These are phyloP conservation scores for Bipolaris oryzae DNA, from an alignment of 2,329 filamentous ascomycete species.

Conservation along the genomic window DNA sequence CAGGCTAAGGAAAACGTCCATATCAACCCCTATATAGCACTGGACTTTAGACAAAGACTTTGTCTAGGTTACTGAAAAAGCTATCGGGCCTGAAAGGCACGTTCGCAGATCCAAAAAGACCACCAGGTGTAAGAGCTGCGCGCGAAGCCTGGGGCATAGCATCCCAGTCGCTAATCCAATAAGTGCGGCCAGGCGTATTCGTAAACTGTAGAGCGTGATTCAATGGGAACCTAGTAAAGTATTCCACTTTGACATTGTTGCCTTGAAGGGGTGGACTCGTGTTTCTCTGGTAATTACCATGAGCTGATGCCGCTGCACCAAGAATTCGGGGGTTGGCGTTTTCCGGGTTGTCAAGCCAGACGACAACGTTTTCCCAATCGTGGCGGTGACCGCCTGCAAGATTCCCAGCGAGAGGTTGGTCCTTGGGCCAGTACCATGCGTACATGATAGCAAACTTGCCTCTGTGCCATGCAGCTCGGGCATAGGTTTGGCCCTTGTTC, in stretches of 20 bases:
- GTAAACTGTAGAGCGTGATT: conserved; percentile 1
- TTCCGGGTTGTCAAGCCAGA: neutral
- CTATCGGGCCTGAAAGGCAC: neutral
- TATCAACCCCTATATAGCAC: too few relatives aligned
- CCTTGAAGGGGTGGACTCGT: neutral
- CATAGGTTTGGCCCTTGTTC: conserved; percentile 3
- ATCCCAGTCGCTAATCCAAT: conserved; percentile 4
- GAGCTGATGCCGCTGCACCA: neutral
- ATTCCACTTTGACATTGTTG: neutral
- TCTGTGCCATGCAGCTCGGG: conserved; percentile 4
- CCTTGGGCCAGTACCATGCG: conserved; percentile 8
- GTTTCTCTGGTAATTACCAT: neutral
- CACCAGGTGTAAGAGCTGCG: neutral
- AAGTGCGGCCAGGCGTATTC: neutral
- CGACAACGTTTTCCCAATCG: neutral
- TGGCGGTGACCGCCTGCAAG: conserved; percentile 3
- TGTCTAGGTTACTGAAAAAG: neutral
- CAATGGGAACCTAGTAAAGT: neutral
- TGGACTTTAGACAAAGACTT: neutral
- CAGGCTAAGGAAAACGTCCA: too few relatives aligned
- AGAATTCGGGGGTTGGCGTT: neutral
- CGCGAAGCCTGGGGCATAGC: neutral
- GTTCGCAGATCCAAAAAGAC: neutral
- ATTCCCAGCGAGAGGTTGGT: neutral
- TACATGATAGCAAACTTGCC: conserved; percentile 8